Conservation (phyloP, 1,139 yeast genomes). For the Saccharomycopsis phalli region DNA sequence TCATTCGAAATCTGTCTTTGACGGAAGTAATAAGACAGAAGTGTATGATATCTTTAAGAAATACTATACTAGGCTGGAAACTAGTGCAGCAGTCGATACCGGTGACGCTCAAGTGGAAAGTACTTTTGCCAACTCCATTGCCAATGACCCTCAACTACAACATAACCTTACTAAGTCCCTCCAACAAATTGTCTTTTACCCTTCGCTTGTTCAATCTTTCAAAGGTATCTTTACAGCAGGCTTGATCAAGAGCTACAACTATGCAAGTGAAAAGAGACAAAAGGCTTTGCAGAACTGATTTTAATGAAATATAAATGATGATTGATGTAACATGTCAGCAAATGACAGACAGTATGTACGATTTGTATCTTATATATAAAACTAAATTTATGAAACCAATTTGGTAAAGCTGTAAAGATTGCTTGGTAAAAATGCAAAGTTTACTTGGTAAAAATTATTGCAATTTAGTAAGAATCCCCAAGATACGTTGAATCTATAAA, state of each 20-base stretch:
- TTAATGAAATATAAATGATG: no score
- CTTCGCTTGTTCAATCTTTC: conserved; percentile 66
- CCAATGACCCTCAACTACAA: conserved; percentile 33
- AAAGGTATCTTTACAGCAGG: conserved; percentile 92
- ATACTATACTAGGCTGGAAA: neutral
- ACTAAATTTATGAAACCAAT: no score
- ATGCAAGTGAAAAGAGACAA: conserved; percentile 67
- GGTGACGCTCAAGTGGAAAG: conserved; percentile 24
- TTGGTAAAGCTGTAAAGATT: no score
- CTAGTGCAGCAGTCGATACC: neutral
- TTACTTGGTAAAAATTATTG: no score
- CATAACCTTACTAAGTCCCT: conserved; percentile 38
- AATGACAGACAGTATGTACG: no score
- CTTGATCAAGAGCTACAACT: conserved; percentile 54
- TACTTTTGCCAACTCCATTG: conserved; percentile 29
- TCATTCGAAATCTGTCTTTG: conserved; percentile 20
- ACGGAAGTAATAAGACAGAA: conserved; percentile 6
- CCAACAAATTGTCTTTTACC: conserved; percentile 51
- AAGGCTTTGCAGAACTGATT: conserved; percentile 22
- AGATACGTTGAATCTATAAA: no score
- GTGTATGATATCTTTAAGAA: conserved; percentile 29
- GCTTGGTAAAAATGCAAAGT: no score
- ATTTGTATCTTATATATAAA: no score
- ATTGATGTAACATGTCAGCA: no score
- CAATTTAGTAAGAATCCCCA: no score